Evolutionary conservation across 2,329 filamentous ascomycete genomes (phyloP), one percentile per base, ranked within the genome.

Genomic region (Cladophialophora chaetospira): DNA sequence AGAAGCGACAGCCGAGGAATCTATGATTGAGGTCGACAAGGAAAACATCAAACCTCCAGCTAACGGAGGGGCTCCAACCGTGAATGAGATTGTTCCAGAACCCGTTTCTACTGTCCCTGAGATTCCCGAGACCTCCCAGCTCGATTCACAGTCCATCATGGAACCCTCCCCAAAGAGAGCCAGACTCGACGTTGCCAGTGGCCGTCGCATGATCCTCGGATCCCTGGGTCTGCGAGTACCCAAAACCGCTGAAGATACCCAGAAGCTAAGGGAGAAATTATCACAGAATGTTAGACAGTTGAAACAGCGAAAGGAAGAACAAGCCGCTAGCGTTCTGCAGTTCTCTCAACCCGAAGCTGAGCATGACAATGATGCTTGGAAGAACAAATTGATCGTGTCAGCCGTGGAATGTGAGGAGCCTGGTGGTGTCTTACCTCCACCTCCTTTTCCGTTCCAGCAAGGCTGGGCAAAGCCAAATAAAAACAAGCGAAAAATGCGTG

Each of bases 401-500:
- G 92, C 90, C 19, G 89, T 95, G 0, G 93, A 97, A 70, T 97
- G 92, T 72, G 84, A 85, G 60, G 80, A 88, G n/a, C 82, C 88
- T 26, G 82, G 79, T 4, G 75, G 90, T 35, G 75, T 81, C 28
- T 77, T 96, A 43, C 88, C 82, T 51, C 82, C 89, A 29, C 92
- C 93, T 0, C 89, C 92, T 0, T 97, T 95, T 67, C 92, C 92
- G 0, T 97, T 97, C 70, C 79, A 88, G 13, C 91, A 97, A 71
- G 83, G 89, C 44, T 97, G 92, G 93, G 61, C 69, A 64, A 73
- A 65, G 66, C 68, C 53, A 36, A 23, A 31, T 15, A 59, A 52
- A 19, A 55, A 53, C 43, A 62, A 62, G 33, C 46, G 56, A 3
- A 51, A 49, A 21, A 38, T 42, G 23, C 60, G 60, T n/a, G 60